A percentile compares a stretch with the other conserved stretches of the same genome.
These are phyloP conservation scores for Kregervanrija fluxuum DNA, from an alignment of 805 yeast genomes.

Conservation along the genomic window DNA sequence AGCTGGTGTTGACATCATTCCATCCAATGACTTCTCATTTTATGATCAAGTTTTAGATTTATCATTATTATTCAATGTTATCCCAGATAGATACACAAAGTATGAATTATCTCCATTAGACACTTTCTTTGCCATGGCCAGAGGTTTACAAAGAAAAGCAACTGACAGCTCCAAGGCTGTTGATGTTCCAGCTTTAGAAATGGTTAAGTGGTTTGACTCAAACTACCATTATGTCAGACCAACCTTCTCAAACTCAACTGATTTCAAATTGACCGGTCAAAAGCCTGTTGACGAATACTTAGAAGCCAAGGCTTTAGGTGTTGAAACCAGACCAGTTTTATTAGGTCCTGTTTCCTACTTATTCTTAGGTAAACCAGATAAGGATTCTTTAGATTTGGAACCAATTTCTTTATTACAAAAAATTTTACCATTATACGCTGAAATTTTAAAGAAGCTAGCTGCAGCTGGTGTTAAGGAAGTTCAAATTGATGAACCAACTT, in stretches of 20 bases:
- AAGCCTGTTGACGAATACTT: constrained; percentile 97
- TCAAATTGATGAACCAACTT: constrained; percentile 96
- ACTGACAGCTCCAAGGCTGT: constrained; percentile 82
- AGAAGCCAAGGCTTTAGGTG: constrained; percentile 95
- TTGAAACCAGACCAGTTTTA: constrained; percentile 95
- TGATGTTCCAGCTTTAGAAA: constrained; percentile 97
- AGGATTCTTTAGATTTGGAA: constrained; percentile 91
- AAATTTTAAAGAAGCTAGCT: constrained; percentile 78
- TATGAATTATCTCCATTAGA: constrained; percentile 83
- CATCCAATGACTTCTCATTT: constrained; percentile 97
- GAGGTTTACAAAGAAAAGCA: constrained; percentile 98
- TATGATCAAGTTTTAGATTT: constrained; percentile 96
- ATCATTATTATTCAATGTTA: constrained; percentile 86
- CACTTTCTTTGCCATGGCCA: constrained; percentile 97
- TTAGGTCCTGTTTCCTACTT: constrained; percentile 96
- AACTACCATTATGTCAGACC: constrained; percentile 99
- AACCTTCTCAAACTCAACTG: constrained; percentile 91
- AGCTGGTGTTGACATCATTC: constrained; percentile 95
- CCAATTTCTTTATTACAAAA: constrained; percentile 86
- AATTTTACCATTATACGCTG: constrained; percentile 88
- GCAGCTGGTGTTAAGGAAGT: constrained; percentile 93
- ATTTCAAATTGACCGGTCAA: constrained; percentile 90
- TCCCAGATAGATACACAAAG: constrained; percentile 96
- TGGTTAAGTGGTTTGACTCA: constrained; percentile 99
- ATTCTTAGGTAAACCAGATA: constrained; percentile 95